phyloP scores from a whole-genome alignment of 192 early-diverging fungal species.

The Diversispora eburnea region DNA sequence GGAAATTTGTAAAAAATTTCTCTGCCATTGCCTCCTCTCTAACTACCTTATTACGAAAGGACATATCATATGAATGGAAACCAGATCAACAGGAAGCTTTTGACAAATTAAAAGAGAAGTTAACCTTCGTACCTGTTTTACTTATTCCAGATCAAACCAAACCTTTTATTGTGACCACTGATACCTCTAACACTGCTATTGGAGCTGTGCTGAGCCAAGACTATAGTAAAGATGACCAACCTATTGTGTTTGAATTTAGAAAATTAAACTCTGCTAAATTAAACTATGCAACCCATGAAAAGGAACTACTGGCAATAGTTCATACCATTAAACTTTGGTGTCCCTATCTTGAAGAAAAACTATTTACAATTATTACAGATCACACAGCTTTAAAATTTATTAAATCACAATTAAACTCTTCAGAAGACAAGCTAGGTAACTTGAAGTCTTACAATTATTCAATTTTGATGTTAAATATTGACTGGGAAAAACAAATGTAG shows the following conservation, averaged over 20 bases:
- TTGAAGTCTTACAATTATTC: conserved; percentile 4
- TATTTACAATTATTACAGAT: conserved; percentile 37
- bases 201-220: conserved; percentile 41
- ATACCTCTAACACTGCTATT: conserved; percentile 41
- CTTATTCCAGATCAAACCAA: conserved; percentile 32
- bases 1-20: conserved; percentile 31
- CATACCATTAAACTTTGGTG: conserved; percentile 39
- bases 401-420: conserved; percentile 35
- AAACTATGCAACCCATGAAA: conserved; percentile 35
- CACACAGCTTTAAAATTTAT: conserved; percentile 42
- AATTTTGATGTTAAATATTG: conserved; percentile 21
- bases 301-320: conserved; percentile 44
- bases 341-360: conserved; percentile 30
- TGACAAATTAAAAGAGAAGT: conserved; percentile 22
- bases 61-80: conserved; percentile 24
- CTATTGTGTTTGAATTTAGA: conserved; percentile 35
- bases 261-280: conserved; percentile 31
- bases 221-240: conserved; percentile 26
- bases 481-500: conserved; percentile 19
- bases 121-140: conserved; percentile 31
- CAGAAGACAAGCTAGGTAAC: conserved; percentile 23
- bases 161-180: conserved; percentile 32
- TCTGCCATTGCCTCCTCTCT: conserved; percentile 22
- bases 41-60: conserved; percentile 31
- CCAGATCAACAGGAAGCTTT: conserved; percentile 29